phyloP scores from a whole-genome alignment of 805 yeast species.

The Yarrowia phangngaensis region DNA sequence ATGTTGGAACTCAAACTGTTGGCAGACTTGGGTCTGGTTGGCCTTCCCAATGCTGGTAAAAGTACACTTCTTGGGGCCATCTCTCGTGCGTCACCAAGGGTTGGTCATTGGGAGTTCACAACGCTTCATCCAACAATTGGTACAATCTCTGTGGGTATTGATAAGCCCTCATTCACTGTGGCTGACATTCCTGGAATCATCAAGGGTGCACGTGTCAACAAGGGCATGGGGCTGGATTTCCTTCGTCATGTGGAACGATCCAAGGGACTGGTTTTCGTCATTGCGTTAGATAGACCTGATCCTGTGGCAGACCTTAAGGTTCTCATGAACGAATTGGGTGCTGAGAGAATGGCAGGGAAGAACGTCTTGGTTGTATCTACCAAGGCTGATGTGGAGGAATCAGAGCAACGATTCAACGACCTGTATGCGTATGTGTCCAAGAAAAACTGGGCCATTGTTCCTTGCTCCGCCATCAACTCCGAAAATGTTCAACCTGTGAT shows the following conservation, averaged over 20 bases:
- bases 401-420: constrained; percentile 47
- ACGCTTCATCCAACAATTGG: constrained; percentile 91
- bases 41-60: constrained; percentile 95
- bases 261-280: constrained; percentile 81
- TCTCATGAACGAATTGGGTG: constrained; percentile 68
- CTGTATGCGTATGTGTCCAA: constrained; percentile 48
- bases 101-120: constrained; percentile 97
- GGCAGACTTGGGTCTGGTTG: constrained; percentile 92
- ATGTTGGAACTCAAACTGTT: constrained; percentile 79
- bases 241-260: constrained; percentile 89
- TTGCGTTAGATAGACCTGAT: constrained; percentile 62
- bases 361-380: constrained; percentile 77
- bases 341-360: constrained; percentile 55
- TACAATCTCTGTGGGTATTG: constrained; percentile 63
- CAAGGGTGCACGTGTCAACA: constrained; percentile 73
- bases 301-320: constrained; percentile 65
- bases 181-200: constrained; percentile 98
- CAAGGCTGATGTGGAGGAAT: constrained; percentile 76
- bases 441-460: constrained; percentile 65
- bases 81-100: constrained; percentile 81
- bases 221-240: constrained; percentile 92
- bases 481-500: constrained; percentile 72
- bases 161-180: constrained; percentile 64
- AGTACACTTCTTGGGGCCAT: constrained; percentile 83
- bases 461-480: constrained; percentile 73